phyloP scores from a whole-genome alignment of 2,329 filamentous ascomycete genomes.

The Tothia fuscella region DNA sequence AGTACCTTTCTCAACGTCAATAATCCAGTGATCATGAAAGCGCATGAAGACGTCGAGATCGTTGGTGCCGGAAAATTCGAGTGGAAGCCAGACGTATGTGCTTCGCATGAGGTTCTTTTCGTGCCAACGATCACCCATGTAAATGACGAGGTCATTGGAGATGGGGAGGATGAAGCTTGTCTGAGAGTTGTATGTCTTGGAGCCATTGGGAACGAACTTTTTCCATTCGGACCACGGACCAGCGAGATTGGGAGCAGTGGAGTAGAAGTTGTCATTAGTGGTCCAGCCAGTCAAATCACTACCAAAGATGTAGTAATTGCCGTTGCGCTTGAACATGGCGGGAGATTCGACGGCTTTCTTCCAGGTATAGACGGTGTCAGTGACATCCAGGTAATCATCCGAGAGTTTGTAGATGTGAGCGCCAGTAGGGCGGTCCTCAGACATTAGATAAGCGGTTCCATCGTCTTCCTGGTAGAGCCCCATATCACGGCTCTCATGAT shows the following conservation, averaged over 20 bases:
- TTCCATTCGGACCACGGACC: conserved; percentile 52
- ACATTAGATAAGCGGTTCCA: conserved; percentile 47
- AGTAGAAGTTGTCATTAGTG: conserved; percentile 54
- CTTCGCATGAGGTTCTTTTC: conserved; percentile 45
- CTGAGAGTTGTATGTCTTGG: conserved; percentile 48
- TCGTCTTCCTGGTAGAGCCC: conserved; percentile 51
- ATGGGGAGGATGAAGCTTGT: conserved; percentile 45
- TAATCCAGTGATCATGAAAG: conserved; percentile 45
- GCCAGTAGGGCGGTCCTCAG: conserved; percentile 48
- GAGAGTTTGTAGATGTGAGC: conserved; percentile 46
- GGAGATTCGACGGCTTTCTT: conserved; percentile 47
- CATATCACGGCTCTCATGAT: conserved; percentile 44
- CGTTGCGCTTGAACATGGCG: conserved; percentile 48
- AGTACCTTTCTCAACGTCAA: conserved; percentile 30
- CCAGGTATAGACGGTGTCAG: conserved; percentile 40
- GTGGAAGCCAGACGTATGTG: conserved; percentile 54
- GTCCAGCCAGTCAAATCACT: conserved; percentile 30
- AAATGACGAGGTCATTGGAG: conserved; percentile 35
- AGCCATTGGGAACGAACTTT: conserved; percentile 44
- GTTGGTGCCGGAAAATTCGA: conserved; percentile 41
- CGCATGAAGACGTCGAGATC: conserved; percentile 36
- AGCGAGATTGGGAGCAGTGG: conserved; percentile 42
- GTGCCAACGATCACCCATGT: conserved; percentile 57
- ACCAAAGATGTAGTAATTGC: conserved; percentile 22
- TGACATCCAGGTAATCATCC: conserved; percentile 44